Base-by-base conservation (phyloP, 345 rosid genomes). In the Geranium brycei region DNA sequence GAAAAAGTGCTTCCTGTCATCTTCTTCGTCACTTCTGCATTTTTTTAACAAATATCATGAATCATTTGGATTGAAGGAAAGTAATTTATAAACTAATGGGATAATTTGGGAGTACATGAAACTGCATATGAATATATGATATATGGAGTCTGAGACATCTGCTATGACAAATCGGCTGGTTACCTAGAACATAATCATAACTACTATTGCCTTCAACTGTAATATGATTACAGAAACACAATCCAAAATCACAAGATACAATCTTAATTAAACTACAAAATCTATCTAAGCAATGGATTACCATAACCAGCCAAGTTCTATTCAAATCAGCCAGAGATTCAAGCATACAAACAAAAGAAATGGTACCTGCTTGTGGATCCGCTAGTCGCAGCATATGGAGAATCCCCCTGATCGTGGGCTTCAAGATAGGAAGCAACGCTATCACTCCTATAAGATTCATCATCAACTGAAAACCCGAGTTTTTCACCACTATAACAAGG, bases 1-100 rank as follows among this genome's bases (percentile, higher is more conserved):
- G 65, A 69, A 66, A 69, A 78, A 76, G 77, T 75, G 85, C 75
- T 86, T 83, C 65, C 79, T 72, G 30, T 83, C 82, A 66, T 79
- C 91, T 65, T 85, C 97, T 63, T 85, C 97, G 71, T 87, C 95
- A 73, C 89, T 81, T 80, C 91, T 86, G 78, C 75, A 84, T 73
- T 56, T 62, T 61, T 23, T 47, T 10, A 8, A 47, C 62, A 68
- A 60, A 68, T 47, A 47, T 47, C 11, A 47, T 8, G 53, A 47
- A 13, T 8, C 7, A 47, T 8, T 47, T 47, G 14, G 15, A 47
- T 47, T 38, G 11, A 13, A 47, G 53, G 15, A 11, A 6, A 47
- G 53, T 47, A 11, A 47, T 47, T 47, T 47, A 47, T 47, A 11
- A 47, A 13, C 53, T 47, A 47, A 47, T 13, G 53, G 15, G 53